Conservation (phyloP, 2,329 filamentous ascomycete species). For the Ustulina deusta region DNA sequence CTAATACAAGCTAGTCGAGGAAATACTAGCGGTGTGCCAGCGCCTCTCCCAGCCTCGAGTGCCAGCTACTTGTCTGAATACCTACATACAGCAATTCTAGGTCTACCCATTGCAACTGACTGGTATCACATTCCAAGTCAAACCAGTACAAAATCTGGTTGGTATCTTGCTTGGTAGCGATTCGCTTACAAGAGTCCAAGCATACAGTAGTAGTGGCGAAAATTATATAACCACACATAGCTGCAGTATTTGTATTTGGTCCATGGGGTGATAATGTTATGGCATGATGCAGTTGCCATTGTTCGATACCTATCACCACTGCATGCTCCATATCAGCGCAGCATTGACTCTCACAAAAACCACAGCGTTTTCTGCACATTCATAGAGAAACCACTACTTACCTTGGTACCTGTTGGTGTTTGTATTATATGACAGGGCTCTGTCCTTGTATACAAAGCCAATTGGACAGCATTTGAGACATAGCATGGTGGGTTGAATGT, state of each 20-base stretch:
- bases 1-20: slow-evolving; percentile 9
- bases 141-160: not conserved
- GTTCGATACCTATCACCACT: not conserved
- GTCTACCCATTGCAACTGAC: not conserved
- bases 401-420: not conserved
- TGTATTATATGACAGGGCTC: not conserved
- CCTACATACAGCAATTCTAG: not conserved
- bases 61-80: not conserved
- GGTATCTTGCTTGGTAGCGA: not conserved
- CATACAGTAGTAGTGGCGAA: not conserved
- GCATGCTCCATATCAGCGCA: not conserved
- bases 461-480: too few species aligned
- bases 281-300: too few species aligned
- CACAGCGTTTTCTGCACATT: not conserved
- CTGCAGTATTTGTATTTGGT: not conserved
- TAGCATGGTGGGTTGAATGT: too few species aligned
- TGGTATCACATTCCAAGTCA: not conserved
- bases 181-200: not conserved
- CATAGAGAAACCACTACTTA: not conserved
- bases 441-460: not conserved
- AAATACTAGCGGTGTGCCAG: not conserved
- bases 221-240: not conserved
- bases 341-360: not conserved
- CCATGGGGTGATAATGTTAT: too few species aligned
- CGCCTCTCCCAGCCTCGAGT: not conserved